Percentiles rank a stretch among this genome's conserved stretches.
Conservation (phyloP, 352 stramenopile genomes). For the Globisporangium viniferum region DNA sequence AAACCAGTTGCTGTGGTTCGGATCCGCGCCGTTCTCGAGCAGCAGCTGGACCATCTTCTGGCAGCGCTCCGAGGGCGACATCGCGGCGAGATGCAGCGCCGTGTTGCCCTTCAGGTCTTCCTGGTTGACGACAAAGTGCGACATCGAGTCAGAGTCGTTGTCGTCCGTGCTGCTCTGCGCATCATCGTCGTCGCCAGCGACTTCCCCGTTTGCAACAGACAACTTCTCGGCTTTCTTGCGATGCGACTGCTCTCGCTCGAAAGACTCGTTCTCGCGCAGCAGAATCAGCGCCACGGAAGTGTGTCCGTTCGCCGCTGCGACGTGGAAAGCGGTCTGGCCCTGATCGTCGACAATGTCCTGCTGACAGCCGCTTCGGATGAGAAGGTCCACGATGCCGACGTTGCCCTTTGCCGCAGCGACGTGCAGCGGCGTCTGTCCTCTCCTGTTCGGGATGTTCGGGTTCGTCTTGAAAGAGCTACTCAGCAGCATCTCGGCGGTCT, state of each 20-base stretch:
- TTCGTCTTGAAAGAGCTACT: conserved; percentile 63
- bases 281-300: conserved; percentile 69
- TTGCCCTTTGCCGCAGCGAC: conserved; percentile 64
- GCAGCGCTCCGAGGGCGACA: conserved; percentile 73
- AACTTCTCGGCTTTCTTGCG: conserved; percentile 13
- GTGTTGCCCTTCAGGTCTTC: conserved; percentile 85
- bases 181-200: conserved; percentile 10
- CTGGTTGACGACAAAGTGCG: conserved; percentile 69
- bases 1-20: conserved; percentile 81
- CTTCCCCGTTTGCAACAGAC: conserved; percentile 9
- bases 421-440: conserved; percentile 72
- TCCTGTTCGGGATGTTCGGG: conserved; percentile 74
- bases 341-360: conserved; percentile 79
- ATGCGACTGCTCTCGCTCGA: conserved; percentile 13
- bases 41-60: conserved; percentile 83
- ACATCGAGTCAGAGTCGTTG: conserved; percentile 19
- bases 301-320: conserved; percentile 76
- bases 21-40: conserved; percentile 75
- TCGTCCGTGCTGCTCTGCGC: conserved; percentile 15
- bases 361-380: conserved; percentile 67
- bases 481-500: conserved; percentile 63
- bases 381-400: conserved; percentile 73
- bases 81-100: conserved; percentile 77
- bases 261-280: conserved; percentile 60
- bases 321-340: conserved; percentile 79